Base-by-base conservation (phyloP, 2,329 filamentous ascomycete genomes). In the Bipolaris cookei region DNA sequence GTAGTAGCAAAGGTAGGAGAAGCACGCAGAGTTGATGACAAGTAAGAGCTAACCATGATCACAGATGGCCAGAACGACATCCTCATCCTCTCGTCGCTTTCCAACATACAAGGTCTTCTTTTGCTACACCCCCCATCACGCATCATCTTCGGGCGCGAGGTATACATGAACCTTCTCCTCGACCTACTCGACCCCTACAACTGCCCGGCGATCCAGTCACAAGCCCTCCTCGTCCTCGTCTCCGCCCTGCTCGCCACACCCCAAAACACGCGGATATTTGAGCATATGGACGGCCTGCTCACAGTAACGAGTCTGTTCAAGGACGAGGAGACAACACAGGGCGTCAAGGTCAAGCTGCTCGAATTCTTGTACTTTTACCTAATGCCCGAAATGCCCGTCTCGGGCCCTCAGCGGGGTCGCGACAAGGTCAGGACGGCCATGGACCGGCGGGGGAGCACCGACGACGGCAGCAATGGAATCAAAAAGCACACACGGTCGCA, bases 341-440 rank as follows among this genome's bases (percentile, higher is more conserved):
- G 94, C 68, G 93, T 98, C 64, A 97, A 97, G 80, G 86, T 97
- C 72, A 95, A 96, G 77, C 86, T 96, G n/a, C 89, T 97, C 66
- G 95, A 98, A 77, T 98, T 98, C 74, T 81, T 99, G 49, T 98
- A 98, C 82, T 98, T 98, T 78, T 99, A 98, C 77, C 88, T 99
- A 67, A 97, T 98, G 89, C 93, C 94, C 48, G 95, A 99, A 79
- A 86, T 86, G 0, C 88, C 81, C 1, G 73, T 73, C 25, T 84
- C 42, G 80, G 69, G 76, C 7, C 51, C 68, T 3, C 63, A 70
- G 16, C 64, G 73, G 38, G 69, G 73, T 54, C 75, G 76, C 11
- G 72, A 64, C 58, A 75, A 76, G 56, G 59, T 76, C 21, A 61
- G 64, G 6, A 61, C 59, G 30, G 69, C 73, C 18, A 73, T 75